These are phyloP conservation scores for Byssothecium circinans DNA, from an alignment of 2,329 filamentous ascomycete species.

Conservation along the genomic window DNA sequence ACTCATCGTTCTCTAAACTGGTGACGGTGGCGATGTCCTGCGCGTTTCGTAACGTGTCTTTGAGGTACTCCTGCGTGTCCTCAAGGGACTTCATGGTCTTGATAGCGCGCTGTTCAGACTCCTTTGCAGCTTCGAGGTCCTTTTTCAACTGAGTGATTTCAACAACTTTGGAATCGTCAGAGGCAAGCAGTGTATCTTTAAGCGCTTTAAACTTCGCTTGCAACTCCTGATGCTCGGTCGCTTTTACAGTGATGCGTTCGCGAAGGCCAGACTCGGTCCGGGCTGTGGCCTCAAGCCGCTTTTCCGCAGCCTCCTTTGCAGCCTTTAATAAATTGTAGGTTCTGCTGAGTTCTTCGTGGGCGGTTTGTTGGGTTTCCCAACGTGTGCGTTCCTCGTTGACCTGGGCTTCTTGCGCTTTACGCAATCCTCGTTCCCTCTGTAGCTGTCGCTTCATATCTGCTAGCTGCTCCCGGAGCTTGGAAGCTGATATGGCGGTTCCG, in stretches of 20 bases:
- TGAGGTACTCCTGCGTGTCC: constrained; percentile 58
- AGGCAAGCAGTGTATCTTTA: constrained; percentile 19
- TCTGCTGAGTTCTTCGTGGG: constrained; percentile 27
- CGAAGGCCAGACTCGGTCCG: constrained; percentile 18
- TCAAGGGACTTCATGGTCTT: constrained; percentile 37
- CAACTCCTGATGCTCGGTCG: constrained; percentile 15
- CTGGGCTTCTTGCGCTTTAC: constrained; percentile 4
- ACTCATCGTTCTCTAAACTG: constrained; percentile 9
- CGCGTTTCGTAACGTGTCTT: constrained; percentile 55
- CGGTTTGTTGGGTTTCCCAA: constrained; percentile 28
- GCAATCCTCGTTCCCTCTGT: constrained; percentile 12
- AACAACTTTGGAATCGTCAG: constrained; percentile 23
- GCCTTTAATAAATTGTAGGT: constrained; percentile 20
- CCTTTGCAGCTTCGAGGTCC: constrained; percentile 21
- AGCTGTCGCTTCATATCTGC: constrained; percentile 6
- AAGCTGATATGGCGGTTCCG: constrained; percentile 21
- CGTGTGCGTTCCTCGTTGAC: constrained; percentile 15
- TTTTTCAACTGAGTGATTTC: constrained; percentile 28
- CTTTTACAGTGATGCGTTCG: constrained; percentile 19
- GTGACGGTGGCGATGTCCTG: constrained; percentile 15
- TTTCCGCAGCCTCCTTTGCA: constrained; percentile 20
- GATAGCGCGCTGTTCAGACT: constrained; percentile 27
- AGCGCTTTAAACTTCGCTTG: constrained; percentile 22
- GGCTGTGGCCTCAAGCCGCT: constrained; percentile 16
- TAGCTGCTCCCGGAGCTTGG: constrained; percentile 14